Evolutionary conservation across 2,329 filamentous ascomycete species (phyloP).

Genomic region (Lecanosticta acicola): DNA sequence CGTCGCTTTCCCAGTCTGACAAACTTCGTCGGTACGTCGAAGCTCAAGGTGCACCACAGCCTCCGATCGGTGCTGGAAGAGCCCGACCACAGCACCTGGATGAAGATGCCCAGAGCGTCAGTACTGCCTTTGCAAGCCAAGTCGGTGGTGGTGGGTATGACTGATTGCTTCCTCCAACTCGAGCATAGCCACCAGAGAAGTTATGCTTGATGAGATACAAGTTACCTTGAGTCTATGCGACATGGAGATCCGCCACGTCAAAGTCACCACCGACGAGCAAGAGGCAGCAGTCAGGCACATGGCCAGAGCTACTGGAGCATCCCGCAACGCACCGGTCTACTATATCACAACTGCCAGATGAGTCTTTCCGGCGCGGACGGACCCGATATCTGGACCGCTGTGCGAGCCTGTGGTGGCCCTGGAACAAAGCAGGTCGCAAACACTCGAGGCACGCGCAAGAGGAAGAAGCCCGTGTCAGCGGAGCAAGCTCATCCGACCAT

Average conservation of each 20-base stretch:
- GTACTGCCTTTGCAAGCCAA: slow-evolving; percentile 94
- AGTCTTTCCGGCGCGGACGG: not conserved
- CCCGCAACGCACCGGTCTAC: not conserved
- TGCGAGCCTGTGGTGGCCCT: not conserved
- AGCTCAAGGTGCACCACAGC: slow-evolving; percentile 48
- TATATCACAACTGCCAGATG: not conserved
- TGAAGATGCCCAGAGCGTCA: slow-evolving; percentile 92
- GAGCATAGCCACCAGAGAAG: slow-evolving; percentile 13
- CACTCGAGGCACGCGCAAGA: not conserved
- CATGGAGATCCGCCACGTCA: slow-evolving; percentile 1
- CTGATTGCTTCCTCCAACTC: slow-evolving; percentile 19
- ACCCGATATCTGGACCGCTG: not conserved
- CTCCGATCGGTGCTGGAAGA: slow-evolving; percentile 53
- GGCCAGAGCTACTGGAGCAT: not conserved
- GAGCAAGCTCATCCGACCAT: not conserved
- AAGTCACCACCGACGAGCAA: not conserved
- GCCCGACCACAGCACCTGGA: slow-evolving; percentile 54
- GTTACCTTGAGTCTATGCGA: slow-evolving; percentile 9
- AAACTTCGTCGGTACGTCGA: slow-evolving; percentile 93
- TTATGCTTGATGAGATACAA: slow-evolving; percentile 11
- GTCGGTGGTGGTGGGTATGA: slow-evolving; percentile 45
- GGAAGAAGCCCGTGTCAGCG: not conserved
- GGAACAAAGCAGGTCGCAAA: slow-evolving; percentile 2
- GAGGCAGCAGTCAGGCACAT: too few species aligned
- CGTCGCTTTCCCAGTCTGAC: slow-evolving; percentile 75